These are phyloP conservation scores for Amborella trichopoda DNA, from an alignment of 164 flowering plant species.

Conservation along the genomic window DNA sequence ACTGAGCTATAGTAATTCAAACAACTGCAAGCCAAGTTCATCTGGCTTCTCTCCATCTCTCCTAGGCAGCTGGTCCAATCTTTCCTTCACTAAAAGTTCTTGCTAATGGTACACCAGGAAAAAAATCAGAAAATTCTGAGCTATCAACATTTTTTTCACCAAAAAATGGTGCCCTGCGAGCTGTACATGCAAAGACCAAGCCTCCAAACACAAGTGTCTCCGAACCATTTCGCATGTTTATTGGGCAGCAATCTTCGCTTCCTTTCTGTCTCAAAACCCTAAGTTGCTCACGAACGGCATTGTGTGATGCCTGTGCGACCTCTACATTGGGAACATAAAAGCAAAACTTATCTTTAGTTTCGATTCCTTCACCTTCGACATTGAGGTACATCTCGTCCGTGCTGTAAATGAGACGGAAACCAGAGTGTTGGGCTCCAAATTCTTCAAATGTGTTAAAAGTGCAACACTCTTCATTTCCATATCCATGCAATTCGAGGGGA, in stretches of 20 bases:
- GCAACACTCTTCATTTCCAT: no score
- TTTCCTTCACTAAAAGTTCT: slow-evolving; percentile 61
- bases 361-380: no score
- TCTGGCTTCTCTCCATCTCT: slow-evolving; percentile 5
- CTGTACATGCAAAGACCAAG: slow-evolving; percentile 53
- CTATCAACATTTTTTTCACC: slow-evolving; percentile 37
- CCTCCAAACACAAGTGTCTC: slow-evolving; percentile 42
- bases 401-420: no score
- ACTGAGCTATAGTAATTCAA: slow-evolving; percentile 40
- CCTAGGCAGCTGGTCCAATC: slow-evolving; percentile 22
- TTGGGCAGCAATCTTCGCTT: background rate
- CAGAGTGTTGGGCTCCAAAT: no score
- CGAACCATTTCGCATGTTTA: slow-evolving; percentile 1
- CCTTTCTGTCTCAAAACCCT: slow-evolving; percentile 20
- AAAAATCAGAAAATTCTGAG: slow-evolving; percentile 43
- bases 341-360: slow-evolving; percentile 56
- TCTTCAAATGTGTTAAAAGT: no score
- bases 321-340: slow-evolving; percentile 37
- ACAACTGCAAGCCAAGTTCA: slow-evolving; percentile 9
- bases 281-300: slow-evolving; percentile 18
- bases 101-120: slow-evolving; percentile 42
- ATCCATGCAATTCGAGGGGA: no score
- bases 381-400: no score
- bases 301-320: slow-evolving; percentile 24
- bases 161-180: slow-evolving; percentile 56